A percentile compares a stretch with the other conserved stretches of the same genome.
Conservation (phyloP, 306 rosid species). For the Leucaena leucocephala region DNA sequence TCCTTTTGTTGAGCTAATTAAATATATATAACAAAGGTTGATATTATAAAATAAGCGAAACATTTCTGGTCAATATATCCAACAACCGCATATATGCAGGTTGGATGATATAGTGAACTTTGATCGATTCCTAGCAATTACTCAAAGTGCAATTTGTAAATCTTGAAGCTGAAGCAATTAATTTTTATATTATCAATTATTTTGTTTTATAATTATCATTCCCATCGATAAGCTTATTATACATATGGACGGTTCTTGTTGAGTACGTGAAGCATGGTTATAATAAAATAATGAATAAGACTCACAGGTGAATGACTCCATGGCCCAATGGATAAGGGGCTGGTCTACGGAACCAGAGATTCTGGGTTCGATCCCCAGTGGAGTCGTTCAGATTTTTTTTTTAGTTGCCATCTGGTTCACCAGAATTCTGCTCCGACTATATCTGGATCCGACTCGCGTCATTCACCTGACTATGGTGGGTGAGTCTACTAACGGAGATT, state of each 20-base stretch:
- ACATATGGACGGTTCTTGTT: no score
- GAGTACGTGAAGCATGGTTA: no score
- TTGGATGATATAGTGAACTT: not conserved
- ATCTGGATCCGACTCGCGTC: no score
- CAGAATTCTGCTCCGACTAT: no score
- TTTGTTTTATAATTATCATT: no score
- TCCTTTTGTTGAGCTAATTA: not conserved
- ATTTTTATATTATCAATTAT: no score
- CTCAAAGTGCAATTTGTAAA: not conserved
- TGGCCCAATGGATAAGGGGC: conserved; percentile 73
- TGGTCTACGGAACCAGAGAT: conserved; percentile 79
- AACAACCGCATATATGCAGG: not conserved
- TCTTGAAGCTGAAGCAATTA: no score
- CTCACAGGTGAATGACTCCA: not conserved
- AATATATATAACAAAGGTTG: not conserved
- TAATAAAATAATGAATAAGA: no score
- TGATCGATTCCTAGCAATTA: not conserved
- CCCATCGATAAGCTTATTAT: no score
- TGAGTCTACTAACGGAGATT: no score
- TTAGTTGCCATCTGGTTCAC: no score
- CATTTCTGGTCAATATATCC: not conserved
- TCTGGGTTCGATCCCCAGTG: conserved; percentile 45
- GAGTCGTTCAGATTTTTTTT: not conserved
- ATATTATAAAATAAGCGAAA: not conserved
- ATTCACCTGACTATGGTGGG: no score